phyloP scores from a whole-genome alignment of 2,329 filamentous ascomycete genomes.

The Colletotrichum liriopes region DNA sequence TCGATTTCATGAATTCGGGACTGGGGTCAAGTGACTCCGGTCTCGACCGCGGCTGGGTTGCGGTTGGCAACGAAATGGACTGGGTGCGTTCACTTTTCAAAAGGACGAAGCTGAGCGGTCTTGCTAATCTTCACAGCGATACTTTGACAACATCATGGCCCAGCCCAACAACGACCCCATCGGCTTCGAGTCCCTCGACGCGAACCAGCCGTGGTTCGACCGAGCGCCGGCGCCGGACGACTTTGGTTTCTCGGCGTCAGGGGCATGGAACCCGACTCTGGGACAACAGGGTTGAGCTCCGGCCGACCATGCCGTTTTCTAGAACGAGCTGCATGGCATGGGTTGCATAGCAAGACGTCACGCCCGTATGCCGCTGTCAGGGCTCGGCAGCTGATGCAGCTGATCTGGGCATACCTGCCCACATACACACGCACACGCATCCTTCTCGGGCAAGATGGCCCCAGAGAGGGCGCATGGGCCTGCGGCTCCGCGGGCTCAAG shows the following conservation, averaged over 20 bases:
- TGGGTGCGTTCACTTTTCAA: conserved; percentile 51
- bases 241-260: conserved; percentile 27
- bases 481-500: conserved; percentile 35
- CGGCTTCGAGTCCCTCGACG: conserved; percentile 25
- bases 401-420: conserved; percentile 8
- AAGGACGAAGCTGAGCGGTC: background rate
- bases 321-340: conserved; percentile 14
- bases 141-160: conserved; percentile 42
- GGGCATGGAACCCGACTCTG: conserved; percentile 27
- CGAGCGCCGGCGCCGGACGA: conserved; percentile 24
- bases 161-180: conserved; percentile 34
- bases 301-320: conserved; percentile 10
- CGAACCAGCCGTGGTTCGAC: conserved; percentile 31
- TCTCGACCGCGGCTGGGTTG: conserved; percentile 57
- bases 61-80: conserved; percentile 53
- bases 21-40: conserved; percentile 45
- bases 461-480: conserved; percentile 9
- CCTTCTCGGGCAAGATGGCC: background rate
- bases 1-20: conserved; percentile 34
- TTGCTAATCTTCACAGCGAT: conserved; percentile 31
- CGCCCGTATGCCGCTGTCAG: conserved; percentile 26
- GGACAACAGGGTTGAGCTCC: conserved; percentile 23
- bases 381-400: conserved; percentile 35
- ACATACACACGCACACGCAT: conserved; percentile 1
- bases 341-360: conserved; percentile 10